phyloP scores from a whole-genome alignment of 441 rosid species.

The Populus hybrid region DNA sequence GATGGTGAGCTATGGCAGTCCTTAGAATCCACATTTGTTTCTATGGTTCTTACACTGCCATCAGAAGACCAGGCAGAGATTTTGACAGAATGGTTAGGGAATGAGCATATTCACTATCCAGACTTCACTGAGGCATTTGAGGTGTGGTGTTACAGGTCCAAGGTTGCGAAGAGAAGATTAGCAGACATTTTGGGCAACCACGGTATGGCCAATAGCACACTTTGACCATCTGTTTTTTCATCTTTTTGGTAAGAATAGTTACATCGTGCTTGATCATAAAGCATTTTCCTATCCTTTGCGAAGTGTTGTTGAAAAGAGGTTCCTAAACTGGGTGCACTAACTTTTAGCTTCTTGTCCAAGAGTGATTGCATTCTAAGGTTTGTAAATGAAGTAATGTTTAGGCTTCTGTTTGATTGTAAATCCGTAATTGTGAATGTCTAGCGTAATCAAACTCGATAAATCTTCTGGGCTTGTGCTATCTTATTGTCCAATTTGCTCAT shows the following conservation, averaged over 20 bases:
- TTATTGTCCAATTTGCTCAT: neutral
- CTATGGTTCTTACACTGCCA: conserved; percentile 69
- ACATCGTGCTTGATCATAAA: conserved; percentile 10
- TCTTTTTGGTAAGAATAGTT: conserved; percentile 15
- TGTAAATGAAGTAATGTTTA: conserved; percentile 17
- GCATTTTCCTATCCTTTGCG: neutral
- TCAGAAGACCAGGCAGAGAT: conserved; percentile 78
- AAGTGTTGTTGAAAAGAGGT: neutral
- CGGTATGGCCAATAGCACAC: conserved; percentile 18
- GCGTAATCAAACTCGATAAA: neutral
- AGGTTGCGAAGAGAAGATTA: conserved; percentile 75
- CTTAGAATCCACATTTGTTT: conserved; percentile 70
- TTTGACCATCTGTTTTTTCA: conserved; percentile 4
- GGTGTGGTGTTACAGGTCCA: conserved; percentile 86
- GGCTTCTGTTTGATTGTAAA: conserved; percentile 23
- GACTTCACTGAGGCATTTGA: conserved; percentile 91
- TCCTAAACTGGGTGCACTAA: neutral
- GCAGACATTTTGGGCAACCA: conserved; percentile 29
- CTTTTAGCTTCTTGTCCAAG: neutral
- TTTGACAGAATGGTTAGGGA: conserved; percentile 73
- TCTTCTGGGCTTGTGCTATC: neutral
- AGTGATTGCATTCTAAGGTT: neutral
- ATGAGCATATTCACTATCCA: conserved; percentile 55
- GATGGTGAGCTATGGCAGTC: conserved; percentile 88
- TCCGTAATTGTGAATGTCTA: neutral